These are phyloP conservation scores for Acanthamoeba culbertsoni DNA, from an alignment of 208 protist species.

Conservation along the genomic window DNA sequence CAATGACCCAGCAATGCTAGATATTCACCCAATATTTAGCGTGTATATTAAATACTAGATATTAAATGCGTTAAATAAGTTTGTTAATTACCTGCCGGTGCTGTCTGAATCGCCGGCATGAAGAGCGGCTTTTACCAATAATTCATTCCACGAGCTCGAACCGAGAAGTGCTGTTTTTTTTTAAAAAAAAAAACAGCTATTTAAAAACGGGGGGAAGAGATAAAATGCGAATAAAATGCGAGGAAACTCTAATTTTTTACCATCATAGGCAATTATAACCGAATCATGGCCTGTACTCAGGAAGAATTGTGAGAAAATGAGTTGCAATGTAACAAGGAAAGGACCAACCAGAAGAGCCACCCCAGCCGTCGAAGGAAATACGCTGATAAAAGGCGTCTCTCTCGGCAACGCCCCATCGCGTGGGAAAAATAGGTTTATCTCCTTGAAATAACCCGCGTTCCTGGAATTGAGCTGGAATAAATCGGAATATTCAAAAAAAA, in stretches of 20 bases:
- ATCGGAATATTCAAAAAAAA: no score
- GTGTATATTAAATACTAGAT: not conserved
- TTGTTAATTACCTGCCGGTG: slow-evolving; percentile 52
- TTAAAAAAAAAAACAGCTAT: not conserved
- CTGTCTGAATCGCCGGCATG: slow-evolving; percentile 65
- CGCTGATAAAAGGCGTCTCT: slow-evolving; percentile 44
- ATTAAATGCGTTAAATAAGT: no score
- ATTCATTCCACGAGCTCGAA: slow-evolving; percentile 52
- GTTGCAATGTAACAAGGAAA: not conserved
- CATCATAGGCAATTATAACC: slow-evolving; percentile 65
- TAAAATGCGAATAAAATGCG: no score
- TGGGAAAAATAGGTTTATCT: slow-evolving; percentile 47
- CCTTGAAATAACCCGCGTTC: not conserved
- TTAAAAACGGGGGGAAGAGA: not conserved
- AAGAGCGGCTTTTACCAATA: slow-evolving; percentile 43
- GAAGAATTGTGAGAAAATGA: not conserved
- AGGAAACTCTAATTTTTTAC: no score
- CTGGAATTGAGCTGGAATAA: not conserved
- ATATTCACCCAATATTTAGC: not conserved
- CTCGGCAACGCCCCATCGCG: not conserved
- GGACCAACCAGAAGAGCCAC: not conserved
- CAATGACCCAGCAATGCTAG: slow-evolving; percentile 12
- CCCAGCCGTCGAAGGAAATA: slow-evolving; percentile 62
- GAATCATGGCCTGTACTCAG: slow-evolving; percentile 46
- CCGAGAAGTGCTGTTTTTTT: not conserved